Base-by-base conservation (phyloP, 805 yeast species). In the Zygotorulaspora chibaensis region DNA sequence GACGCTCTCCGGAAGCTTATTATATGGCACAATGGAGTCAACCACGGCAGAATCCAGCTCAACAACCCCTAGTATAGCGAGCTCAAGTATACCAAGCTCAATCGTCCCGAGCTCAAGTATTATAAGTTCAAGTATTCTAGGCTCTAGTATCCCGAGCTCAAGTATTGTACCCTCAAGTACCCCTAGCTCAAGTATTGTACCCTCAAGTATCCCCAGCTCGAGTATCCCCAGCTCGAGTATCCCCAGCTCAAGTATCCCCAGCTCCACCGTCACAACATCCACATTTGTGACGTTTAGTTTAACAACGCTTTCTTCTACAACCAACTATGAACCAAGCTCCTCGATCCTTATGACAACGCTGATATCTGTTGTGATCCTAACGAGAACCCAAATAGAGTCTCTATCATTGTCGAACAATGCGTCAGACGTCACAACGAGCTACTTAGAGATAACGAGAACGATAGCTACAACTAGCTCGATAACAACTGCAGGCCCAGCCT, bases 231-330 rank as follows among this genome's bases (percentile, higher is more conserved):
- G 26, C 20, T 20, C 38, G 13, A 43, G 37, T 37, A 30, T 40
- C 3, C 35, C 42, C 12, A 38, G 43, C 23, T 25, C 35, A 20
- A 42, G 42, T 10, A 31, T 33, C 28, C 27, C 5, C 37, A 35
- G 45, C 33, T 13, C 31, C 9, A 16, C 40, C 27, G 29, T 25
- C 15, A 38, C 48, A 11, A 18, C 31, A 13, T 29, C 29, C 20
- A 10, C 7, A 4, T 16, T 10, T 10, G 11, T 20, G 25, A 20
- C 25, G 25, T 20, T 7, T 20, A 20, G 25, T 20, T 7, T 7
- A 20, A 7, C 25, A 20, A 20, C 25, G 7, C 4, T 7, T 9
- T 33, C 36, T 3, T 13, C 20, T 13, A 9, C 20, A 3, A 13
- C 36, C 6, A 33, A 5, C 9, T 13, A 10, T 16, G 16, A 13